Evolutionary conservation across 2,329 filamentous ascomycete genomes (phyloP).

Genomic region (Trichophyton verrucosum): DNA sequence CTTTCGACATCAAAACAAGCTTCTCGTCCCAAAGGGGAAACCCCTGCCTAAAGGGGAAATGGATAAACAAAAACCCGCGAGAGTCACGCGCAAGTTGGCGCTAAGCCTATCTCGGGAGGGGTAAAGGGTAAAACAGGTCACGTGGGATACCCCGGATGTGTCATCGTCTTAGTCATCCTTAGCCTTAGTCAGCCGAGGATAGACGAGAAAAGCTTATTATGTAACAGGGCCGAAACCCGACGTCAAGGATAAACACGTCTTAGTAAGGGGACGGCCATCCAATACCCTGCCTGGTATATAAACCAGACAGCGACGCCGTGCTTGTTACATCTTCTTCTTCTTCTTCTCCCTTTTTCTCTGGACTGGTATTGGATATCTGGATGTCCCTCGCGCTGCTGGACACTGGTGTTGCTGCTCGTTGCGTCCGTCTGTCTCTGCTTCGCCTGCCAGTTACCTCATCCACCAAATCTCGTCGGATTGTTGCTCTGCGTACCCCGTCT

Average conservation of each 20-base stretch:
- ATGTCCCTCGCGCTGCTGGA: not conserved
- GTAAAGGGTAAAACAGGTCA: not conserved
- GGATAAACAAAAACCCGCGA: slow-evolving; percentile 3
- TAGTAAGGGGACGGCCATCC: not conserved
- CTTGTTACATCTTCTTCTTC: not conserved
- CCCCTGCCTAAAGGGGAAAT: slow-evolving; percentile 3
- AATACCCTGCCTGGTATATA: not conserved
- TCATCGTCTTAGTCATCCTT: not conserved
- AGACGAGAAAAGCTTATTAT: not conserved
- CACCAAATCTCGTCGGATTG: not conserved
- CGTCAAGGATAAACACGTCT: not conserved
- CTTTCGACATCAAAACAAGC: not conserved
- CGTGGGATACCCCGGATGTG: not conserved
- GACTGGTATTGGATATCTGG: not conserved
- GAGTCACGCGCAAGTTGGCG: not conserved
- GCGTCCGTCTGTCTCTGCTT: not conserved
- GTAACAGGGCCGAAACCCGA: too few relatives aligned
- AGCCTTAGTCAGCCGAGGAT: not conserved
- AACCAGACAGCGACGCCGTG: not conserved
- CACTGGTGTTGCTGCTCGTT: not conserved
- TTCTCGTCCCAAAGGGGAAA: not conserved
- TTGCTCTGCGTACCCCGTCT: not conserved
- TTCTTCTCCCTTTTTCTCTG: not conserved
- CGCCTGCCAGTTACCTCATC: not conserved
- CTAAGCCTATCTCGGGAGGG: not conserved